These are phyloP conservation scores for Penicillium sp. DNA, from an alignment of 2,329 filamentous ascomycete genomes.

Conservation along the genomic window DNA sequence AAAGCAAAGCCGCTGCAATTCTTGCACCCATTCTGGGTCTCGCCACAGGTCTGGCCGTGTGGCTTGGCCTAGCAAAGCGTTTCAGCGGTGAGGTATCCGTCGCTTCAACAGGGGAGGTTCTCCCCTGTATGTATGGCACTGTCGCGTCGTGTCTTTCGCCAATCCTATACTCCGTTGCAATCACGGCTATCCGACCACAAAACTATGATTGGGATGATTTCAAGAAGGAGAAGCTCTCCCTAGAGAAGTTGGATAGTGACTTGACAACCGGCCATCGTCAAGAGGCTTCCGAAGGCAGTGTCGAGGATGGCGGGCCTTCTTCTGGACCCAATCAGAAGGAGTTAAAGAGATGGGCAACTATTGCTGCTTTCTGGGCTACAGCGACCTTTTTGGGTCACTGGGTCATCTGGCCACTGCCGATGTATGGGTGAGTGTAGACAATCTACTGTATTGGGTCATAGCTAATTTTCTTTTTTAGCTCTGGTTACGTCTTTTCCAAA, in stretches of 20 bases:
- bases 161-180: conserved; percentile 51
- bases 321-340: conserved; percentile 33
- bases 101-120: conserved; percentile 49
- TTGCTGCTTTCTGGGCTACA: conserved; percentile 50
- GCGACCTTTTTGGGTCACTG: conserved; percentile 57
- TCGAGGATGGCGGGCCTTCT: conserved; percentile 10
- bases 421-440: conserved; percentile 47
- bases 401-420: conserved; percentile 58
- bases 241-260: conserved; percentile 29
- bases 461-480: conserved; percentile 8
- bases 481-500: conserved; percentile 53
- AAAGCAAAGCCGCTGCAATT: conserved; percentile 54
- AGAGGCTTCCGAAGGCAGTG: not conserved
- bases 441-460: not conserved
- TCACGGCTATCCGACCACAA: conserved; percentile 50
- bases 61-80: conserved; percentile 52
- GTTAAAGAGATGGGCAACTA: conserved; percentile 51
- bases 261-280: conserved; percentile 21
- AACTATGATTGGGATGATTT: conserved; percentile 47
- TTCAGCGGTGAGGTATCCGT: conserved; percentile 54
- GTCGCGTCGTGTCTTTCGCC: conserved; percentile 57
- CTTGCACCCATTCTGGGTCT: conserved; percentile 54
- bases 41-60: conserved; percentile 54
- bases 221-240: conserved; percentile 32
- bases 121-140: conserved; percentile 58